phyloP scores from a whole-genome alignment of 1,284 basidiomycete species.

The Sanguinoderma infundibulare region DNA sequence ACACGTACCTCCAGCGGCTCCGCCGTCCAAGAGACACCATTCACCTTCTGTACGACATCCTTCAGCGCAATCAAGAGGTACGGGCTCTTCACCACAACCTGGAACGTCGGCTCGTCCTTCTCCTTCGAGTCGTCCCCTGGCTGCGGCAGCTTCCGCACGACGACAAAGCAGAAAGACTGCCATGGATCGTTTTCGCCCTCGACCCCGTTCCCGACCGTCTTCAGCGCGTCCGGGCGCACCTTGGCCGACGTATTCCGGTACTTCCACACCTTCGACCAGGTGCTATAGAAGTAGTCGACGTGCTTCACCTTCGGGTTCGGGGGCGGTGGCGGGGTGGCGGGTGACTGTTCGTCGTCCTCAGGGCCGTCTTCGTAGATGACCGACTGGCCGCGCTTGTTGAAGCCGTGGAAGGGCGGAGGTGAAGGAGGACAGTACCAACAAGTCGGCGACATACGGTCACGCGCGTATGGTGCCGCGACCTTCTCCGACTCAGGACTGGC shows the following conservation, averaged over 20 bases:
- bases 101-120: slow-evolving; percentile 47
- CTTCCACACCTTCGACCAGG: slow-evolving; percentile 58
- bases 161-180: slow-evolving; percentile 35
- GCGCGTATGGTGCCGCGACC: not conserved
- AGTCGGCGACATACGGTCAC: no score
- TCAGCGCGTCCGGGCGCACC: slow-evolving; percentile 48
- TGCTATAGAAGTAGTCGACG: slow-evolving; percentile 59
- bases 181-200: slow-evolving; percentile 51
- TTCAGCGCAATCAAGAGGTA: slow-evolving; percentile 59
- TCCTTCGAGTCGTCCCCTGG: slow-evolving; percentile 31
- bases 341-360: slow-evolving; percentile 1
- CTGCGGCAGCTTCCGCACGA: slow-evolving; percentile 37
- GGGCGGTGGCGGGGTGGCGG: slow-evolving; percentile 37
- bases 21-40: slow-evolving; percentile 60
- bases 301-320: slow-evolving; percentile 58
- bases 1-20: slow-evolving; percentile 55
- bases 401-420: not conserved
- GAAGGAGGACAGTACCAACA: not conserved
- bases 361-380: slow-evolving; percentile 4
- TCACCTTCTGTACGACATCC: slow-evolving; percentile 55
- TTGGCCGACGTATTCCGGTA: slow-evolving; percentile 58
- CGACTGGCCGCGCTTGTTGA: not conserved
- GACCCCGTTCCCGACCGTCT: slow-evolving; percentile 27
- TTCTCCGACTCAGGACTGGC: not conserved
- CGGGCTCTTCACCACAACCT: slow-evolving; percentile 57